Evolutionary conservation across 805 yeast genomes (phyloP), one percentile per base, ranked within the genome.

Genomic region (Debaryomyces tyrocola): DNA sequence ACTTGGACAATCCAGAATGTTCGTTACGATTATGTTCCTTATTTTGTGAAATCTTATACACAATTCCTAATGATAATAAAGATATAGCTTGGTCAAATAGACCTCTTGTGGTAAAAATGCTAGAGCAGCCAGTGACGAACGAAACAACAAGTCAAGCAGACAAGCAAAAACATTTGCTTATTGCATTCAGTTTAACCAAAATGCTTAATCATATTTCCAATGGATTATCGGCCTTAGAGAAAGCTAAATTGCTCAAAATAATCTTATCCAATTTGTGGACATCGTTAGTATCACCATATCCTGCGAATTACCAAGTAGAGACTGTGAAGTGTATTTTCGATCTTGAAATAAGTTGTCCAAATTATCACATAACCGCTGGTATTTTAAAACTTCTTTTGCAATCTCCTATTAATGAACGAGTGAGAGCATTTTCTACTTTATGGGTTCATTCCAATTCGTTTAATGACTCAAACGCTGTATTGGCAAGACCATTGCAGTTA

Each of bases 391-490:
- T 82, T 40, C 74, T 88, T 27, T 57, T 83, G 11, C 59, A 73
- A 4, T 52, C 64, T 2, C 58, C 69, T 4, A 44, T 44, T 9
- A 14, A 44, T 15, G 64, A 73, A 14, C 71, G 82, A 48, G 63
- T 85, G 0, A 62, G 70, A 14, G 85, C 87, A 0, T 78, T 89
- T 51, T 75, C 81, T 42, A 75, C 80, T 7, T 60, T 91, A 4
- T 92, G 97, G 97, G 73, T 75, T 3, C 92, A 87, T 55, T 77
- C 92, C 0, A 49, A 65, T 7, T 63, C 73, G n/a, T 58, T 66
- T 33, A 77, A 74, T 37, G 88, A 82, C 33, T 59, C 67, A 0
- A 83, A 75, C 42, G 51, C 62, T 2, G 64, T 85, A 6, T 63
- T 90, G 10, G 67, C 76, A 6, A 73, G 84, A 51, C 94, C 96